phyloP scores from a whole-genome alignment of 352 stramenopile genomes.

The Elongisporangium anandrum region DNA sequence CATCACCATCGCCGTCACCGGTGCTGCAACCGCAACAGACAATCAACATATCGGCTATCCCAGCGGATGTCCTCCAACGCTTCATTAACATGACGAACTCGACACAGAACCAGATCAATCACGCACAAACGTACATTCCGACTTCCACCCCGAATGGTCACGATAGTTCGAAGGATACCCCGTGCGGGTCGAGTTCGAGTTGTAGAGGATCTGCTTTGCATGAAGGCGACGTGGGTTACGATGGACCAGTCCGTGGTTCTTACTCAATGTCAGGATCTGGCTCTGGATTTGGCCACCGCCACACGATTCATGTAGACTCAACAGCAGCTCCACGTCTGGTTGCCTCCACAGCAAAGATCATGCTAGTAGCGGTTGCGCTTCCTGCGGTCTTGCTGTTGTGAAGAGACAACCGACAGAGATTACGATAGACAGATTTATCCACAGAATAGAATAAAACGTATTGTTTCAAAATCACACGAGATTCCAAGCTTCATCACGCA shows the following conservation, averaged over 20 bases:
- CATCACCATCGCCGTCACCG: not conserved
- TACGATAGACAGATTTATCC: no score
- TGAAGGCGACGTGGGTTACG: not conserved
- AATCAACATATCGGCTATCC: not conserved
- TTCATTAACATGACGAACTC: not conserved
- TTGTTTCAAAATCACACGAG: no score
- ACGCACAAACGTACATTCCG: not conserved
- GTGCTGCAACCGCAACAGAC: not conserved
- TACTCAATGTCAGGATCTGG: not conserved
- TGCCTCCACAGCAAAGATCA: not conserved
- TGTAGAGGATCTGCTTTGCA: not conserved
- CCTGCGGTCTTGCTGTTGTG: not conserved
- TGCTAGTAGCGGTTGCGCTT: not conserved
- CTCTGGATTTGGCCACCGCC: not conserved
- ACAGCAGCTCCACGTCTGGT: not conserved
- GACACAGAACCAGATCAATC: not conserved
- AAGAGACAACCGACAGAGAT: not conserved
- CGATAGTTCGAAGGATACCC: not conserved
- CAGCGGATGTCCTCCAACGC: not conserved
- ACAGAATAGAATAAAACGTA: no score
- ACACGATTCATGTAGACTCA: not conserved
- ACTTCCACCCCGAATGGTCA: no score
- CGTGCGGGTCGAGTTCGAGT: not conserved
- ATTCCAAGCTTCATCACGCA: no score
- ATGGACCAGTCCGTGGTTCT: not conserved